phyloP scores from a whole-genome alignment of 257 asterid species.

The Capsicum chinense region DNA sequence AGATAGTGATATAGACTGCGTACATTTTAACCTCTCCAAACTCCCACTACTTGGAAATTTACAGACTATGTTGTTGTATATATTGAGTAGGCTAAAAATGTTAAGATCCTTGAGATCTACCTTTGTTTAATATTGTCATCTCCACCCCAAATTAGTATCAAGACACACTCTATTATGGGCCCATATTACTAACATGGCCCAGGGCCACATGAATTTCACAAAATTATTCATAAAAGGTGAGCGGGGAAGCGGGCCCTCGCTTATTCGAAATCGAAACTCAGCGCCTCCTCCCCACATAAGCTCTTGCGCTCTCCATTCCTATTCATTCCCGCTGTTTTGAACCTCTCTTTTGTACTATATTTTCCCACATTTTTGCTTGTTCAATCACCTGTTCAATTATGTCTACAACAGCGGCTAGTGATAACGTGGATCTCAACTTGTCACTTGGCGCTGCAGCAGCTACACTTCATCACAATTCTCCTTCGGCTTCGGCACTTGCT shows the following conservation, averaged over 20 bases:
- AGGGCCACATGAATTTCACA: background rate
- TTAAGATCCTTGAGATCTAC: background rate
- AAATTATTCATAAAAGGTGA: conserved; percentile 1
- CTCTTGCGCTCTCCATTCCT: background rate
- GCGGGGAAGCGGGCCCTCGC: background rate
- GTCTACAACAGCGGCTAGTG: background rate
- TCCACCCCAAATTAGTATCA: background rate
- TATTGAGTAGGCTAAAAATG: background rate
- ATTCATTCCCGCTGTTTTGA: conserved; percentile 27
- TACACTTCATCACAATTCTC: background rate
- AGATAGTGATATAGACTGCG: too few species aligned
- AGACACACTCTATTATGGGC: background rate
- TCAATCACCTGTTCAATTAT: background rate
- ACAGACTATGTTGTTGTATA: too few species aligned
- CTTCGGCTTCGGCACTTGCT: background rate
- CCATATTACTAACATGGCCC: background rate
- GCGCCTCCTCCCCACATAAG: background rate
- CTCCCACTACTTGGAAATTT: too few species aligned
- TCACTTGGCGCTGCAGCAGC: background rate
- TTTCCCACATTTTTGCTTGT: background rate
- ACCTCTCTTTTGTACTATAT: background rate
- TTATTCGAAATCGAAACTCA: conserved; percentile 22
- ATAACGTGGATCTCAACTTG: background rate
- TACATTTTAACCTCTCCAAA: too few species aligned
- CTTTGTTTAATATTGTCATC: background rate